Conservation (phyloP, 495 filamentous ascomycete species). For the Neurospora tetraspora region DNA sequence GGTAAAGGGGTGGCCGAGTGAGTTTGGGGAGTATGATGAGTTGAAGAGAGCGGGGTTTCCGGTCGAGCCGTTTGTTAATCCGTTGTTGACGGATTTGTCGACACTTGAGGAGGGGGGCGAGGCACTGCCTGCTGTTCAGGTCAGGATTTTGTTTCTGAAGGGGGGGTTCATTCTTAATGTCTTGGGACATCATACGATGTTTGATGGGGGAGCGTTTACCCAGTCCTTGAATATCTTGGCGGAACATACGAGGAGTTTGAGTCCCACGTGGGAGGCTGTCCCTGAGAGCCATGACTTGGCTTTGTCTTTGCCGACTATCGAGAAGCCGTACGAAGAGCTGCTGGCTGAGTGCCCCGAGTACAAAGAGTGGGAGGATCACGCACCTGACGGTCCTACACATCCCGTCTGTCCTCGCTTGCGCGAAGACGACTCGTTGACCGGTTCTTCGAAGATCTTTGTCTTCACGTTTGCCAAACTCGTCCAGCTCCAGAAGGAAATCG, state of each 20-base stretch:
- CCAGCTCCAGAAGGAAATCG: background rate
- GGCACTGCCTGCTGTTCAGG: slow-evolving; percentile 19
- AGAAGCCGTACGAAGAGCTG: background rate
- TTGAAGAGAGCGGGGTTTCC: slow-evolving; percentile 20
- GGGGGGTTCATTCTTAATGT: slow-evolving; percentile 25
- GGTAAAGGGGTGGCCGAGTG: background rate
- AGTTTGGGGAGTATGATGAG: slow-evolving; percentile 5
- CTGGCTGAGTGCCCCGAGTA: background rate
- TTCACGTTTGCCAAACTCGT: background rate
- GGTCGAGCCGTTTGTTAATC: slow-evolving; percentile 16
- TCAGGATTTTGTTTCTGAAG: slow-evolving; percentile 18
- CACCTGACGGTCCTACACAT: background rate
- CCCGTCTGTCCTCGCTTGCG: background rate
- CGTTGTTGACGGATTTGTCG: slow-evolving; percentile 11
- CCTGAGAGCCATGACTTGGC: background rate
- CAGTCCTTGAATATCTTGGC: background rate
- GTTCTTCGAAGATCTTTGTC: background rate
- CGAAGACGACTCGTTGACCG: background rate
- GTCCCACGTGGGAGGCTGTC: background rate
- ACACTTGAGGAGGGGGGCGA: slow-evolving; percentile 4
- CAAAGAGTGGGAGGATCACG: background rate
- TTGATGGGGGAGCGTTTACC: slow-evolving; percentile 19
- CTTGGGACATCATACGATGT: slow-evolving; percentile 23
- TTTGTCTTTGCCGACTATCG: background rate
- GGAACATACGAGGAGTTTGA: background rate